These are phyloP conservation scores for Elymus sibiricus DNA, from an alignment of 176 grass and related monocot species.

Conservation along the genomic window DNA sequence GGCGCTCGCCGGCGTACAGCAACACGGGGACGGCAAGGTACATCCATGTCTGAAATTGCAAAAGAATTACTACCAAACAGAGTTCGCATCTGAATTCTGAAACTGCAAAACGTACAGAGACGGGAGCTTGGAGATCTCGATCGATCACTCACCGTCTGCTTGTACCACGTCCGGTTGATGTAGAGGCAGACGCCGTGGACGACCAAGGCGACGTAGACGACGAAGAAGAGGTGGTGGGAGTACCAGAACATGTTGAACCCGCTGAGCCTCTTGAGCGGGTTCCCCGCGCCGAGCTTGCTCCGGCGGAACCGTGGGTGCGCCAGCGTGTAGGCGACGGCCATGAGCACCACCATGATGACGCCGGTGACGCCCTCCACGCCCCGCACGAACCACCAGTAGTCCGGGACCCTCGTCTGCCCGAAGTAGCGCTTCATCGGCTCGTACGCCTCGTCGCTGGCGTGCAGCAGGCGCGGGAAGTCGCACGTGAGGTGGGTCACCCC, in stretches of 20 bases:
- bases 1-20: conserved; percentile 71
- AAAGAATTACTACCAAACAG: neutral
- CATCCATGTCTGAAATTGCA: conserved; percentile 79
- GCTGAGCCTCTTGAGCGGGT: conserved; percentile 49
- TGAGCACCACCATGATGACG: conserved; percentile 69
- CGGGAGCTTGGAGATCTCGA: too few species aligned
- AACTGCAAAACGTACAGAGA: too few species aligned
- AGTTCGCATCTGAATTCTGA: neutral
- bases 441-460: conserved; percentile 55
- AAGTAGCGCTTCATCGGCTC: conserved; percentile 82
- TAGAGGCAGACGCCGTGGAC: conserved; percentile 81
- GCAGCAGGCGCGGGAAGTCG: conserved; percentile 77
- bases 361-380: conserved; percentile 84
- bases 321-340: conserved; percentile 69
- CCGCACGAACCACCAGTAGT: conserved; percentile 94
- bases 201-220: conserved; percentile 66
- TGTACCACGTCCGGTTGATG: conserved; percentile 78
- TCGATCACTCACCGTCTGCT: conserved; percentile 59
- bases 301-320: conserved; percentile 82
- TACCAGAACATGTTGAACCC: conserved; percentile 99
- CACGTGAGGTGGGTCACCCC: conserved; percentile 63
- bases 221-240: conserved; percentile 88
- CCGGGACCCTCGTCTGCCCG: conserved; percentile 38
- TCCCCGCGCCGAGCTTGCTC: conserved; percentile 52
- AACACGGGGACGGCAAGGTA: conserved; percentile 69